Base-by-base conservation (phyloP, 306 rosid genomes). In the Cucurbita argyrosperma region DNA sequence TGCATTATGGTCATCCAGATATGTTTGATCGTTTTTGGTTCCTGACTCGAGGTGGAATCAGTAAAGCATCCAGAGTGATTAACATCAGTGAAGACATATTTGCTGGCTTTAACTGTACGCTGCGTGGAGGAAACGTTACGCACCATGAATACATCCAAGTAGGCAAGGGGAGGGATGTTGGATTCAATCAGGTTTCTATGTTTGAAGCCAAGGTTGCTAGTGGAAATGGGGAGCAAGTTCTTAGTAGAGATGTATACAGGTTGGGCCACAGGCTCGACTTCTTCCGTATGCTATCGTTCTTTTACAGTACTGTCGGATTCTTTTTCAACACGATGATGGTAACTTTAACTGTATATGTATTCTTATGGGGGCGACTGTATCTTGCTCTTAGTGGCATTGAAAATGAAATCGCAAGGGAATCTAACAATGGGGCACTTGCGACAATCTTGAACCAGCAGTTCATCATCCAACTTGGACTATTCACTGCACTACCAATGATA, bases 1-100 rank as follows among this genome's bases (percentile, higher is more conserved):
- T 90, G 96, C 98, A 92, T 84, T 92, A 92, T 82, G 98, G 98
- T 70, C 98, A 92, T 76, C 98, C 98, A 6, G 98, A 92, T 86
- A 96, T 88, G 74, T 92, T 92, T 81, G 98, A 92, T 84, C 81
- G 96, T 78, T 84, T 92, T 77, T 92, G 90, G 90, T 84, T 83
- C 82, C 35, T 92, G 81, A 92, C 98, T 75, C 85, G 96, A 79
- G 98, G 96, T 71, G 98, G 96, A 43, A 53, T 92, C 57, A 92
- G 98, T 77, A 92, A 92, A 83, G 98, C 98, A 72, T 92, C 96
- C 49, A 87, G 89, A 76, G 98, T 87, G 78, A 92, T 90, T 76
- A 92, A 92, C 84, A 88, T 92, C 56, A 90, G 98, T 49, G 96
- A 90, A 85, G 96, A 92, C 82, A 92, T 90, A 19, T 92, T 90